Percentiles rank a stretch among this genome's conserved stretches.
phyloP scores from a whole-genome alignment of 2,329 filamentous ascomycete genomes.

The Talaromyces marneffei region DNA sequence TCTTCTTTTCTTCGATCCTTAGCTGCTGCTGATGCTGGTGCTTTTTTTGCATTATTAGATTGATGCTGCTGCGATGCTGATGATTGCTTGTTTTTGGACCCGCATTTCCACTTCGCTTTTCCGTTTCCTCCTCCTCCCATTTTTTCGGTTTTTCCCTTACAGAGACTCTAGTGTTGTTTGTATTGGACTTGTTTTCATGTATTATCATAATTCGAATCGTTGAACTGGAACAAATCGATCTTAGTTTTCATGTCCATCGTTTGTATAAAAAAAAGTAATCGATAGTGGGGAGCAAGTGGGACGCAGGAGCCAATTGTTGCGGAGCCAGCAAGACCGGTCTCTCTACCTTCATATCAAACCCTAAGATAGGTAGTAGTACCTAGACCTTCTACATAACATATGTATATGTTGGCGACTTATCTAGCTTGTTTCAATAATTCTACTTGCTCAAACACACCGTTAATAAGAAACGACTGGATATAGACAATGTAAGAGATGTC shows the following conservation, averaged over 20 bases:
- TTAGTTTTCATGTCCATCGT: neutral
- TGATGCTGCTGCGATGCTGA: neutral
- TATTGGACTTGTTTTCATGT: too few species aligned
- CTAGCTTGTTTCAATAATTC: neutral
- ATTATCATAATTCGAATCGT: too few species aligned
- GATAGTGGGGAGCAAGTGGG: neutral
- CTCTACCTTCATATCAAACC: neutral
- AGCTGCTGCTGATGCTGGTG: neutral
- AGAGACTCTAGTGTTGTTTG: neutral
- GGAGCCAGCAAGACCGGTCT: neutral
- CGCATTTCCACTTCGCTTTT: neutral
- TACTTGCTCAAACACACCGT: neutral
- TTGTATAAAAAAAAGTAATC: constrained; percentile 1
- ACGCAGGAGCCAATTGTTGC: neutral
- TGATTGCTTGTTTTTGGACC: neutral
- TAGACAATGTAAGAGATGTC: constrained; percentile 6
- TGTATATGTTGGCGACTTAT: too few species aligned
- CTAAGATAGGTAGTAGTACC: neutral
- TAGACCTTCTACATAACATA: too few species aligned
- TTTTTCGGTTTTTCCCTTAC: too few species aligned
- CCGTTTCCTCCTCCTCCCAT: constrained; percentile 1
- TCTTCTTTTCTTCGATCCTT: constrained; percentile 6
- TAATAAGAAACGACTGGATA: neutral
- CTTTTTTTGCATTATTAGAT: neutral
- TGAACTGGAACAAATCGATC: neutral